phyloP scores from a whole-genome alignment of 805 yeast genomes.

The Candida qinlingensis region DNA sequence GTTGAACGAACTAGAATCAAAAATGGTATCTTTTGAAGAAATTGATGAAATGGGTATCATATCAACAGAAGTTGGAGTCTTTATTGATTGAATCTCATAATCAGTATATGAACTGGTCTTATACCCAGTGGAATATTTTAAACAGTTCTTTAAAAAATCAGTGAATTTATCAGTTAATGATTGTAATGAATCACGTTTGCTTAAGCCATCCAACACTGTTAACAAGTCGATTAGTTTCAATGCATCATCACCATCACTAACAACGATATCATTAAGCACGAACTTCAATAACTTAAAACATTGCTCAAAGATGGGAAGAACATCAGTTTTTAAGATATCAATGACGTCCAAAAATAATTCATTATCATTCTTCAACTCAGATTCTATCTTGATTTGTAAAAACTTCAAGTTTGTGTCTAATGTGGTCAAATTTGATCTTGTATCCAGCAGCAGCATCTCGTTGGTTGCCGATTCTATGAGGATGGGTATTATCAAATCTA shows the following conservation, averaged over 20 bases:
- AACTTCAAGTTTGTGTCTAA: slow-evolving; percentile 6
- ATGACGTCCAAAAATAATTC: slow-evolving; percentile 5
- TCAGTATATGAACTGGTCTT: not conserved
- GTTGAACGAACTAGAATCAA: not conserved
- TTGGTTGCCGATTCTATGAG: not conserved
- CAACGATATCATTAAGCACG: no score
- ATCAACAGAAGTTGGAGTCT: not conserved
- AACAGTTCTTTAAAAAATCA: slow-evolving; percentile 2
- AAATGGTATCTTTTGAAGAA: not conserved
- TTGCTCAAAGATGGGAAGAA: slow-evolving; percentile 6
- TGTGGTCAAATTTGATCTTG: not conserved
- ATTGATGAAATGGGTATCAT: not conserved
- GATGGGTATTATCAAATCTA: slow-evolving; percentile 3
- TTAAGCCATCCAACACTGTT: not conserved
- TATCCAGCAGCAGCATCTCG: slow-evolving; percentile 1
- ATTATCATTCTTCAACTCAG: slow-evolving; percentile 6
- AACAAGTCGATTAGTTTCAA: not conserved
- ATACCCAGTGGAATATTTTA: not conserved
- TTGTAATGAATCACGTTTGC: slow-evolving; percentile 1
- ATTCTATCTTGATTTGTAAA: slow-evolving; percentile 1
- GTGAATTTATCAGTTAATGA: not conserved
- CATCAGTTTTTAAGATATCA: slow-evolving; percentile 3
- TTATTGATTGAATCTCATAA: not conserved
- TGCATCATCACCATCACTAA: not conserved
- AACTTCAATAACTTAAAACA: not conserved